Percentiles rank a stretch among this genome's conserved stretches.
phyloP scores from a whole-genome alignment of 306 rosid species.

The Vicia sativa region DNA sequence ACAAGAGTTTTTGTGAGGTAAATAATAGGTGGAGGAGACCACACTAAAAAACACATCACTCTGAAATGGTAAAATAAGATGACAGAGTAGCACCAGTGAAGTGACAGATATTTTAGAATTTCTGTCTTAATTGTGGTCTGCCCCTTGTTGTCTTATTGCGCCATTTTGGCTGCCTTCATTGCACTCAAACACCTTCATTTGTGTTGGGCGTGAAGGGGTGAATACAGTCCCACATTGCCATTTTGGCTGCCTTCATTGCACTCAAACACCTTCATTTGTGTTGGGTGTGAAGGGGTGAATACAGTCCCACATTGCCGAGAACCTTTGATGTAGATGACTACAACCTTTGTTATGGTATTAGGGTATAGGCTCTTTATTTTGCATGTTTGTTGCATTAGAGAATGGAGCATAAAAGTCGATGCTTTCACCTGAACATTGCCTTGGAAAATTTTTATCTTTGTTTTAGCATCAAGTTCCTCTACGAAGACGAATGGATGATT shows the following conservation, averaged over 20 bases:
- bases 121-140: background rate
- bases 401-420: constrained; percentile 24
- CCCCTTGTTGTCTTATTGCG: background rate
- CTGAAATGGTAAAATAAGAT: constrained; percentile 7
- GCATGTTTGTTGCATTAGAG: constrained; percentile 1
- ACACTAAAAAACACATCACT: background rate
- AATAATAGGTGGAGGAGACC: constrained; percentile 9
- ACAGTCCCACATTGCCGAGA: no score
- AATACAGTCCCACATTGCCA: constrained; percentile 4
- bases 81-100: constrained; percentile 1
- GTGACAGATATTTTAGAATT: constrained; percentile 2
- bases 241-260: no score
- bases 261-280: no score
- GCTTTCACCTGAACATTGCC: constrained; percentile 13
- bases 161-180: background rate
- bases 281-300: no score
- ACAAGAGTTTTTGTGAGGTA: constrained; percentile 10
- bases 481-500: constrained; percentile 81
- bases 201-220: constrained; percentile 1
- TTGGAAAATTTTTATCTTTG: constrained; percentile 20
- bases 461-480: constrained; percentile 75
- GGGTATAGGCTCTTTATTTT: background rate
- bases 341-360: background rate
- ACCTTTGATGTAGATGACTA: background rate
- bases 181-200: background rate